Base-by-base conservation (phyloP, 805 yeast species). In the Candida vaughaniae region DNA sequence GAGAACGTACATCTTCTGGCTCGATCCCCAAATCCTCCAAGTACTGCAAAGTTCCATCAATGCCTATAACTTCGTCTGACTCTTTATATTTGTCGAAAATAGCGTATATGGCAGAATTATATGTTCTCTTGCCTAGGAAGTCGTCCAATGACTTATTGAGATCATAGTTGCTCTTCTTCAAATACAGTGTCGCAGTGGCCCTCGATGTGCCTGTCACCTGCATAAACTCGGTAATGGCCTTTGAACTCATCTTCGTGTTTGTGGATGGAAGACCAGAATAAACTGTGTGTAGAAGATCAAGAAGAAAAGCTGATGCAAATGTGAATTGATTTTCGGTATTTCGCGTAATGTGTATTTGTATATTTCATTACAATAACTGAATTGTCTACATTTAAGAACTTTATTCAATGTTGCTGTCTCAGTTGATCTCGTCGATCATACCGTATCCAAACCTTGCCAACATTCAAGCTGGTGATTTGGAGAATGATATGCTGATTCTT, bases 31-130 rank as follows among this genome's bases (percentile, higher is more conserved):
- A 60, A 48, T 82, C 95, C 11, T 68, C 69, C 16, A 91, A 63
- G 49, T 81, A 86, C 26, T 53, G 47, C 7, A 90, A 56, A 0
- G 96, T 83, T 0, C 96, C 96, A 40, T 87, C 93, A 7, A 85
- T 69, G 17, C 80, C 91, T 25, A 89, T 85, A 9, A 63, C 56
- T 10, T 56, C 53, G 0, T 53, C 54, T 9, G 52, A 45, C 35
- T 60, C 66, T 31, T 45, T 42, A 45, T 65, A 67, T 33, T 52
- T 46, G 23, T 66, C 54, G 45, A 61, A 75, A 1, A 75, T 15
- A 0, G 46, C 48, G 12, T 47, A 48, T 25, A 73, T 43, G 22
- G 46, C 38, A 5, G 49, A 37, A 39, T 45, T 52, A 12, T 20
- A 25, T 6, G 15, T 29, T 29, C 32, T 44, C 20, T 17, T 38